Evolutionary conservation across 2,329 filamentous ascomycete genomes (phyloP), one percentile per base, ranked within the genome.

Genomic region (Colletotrichum sp.): DNA sequence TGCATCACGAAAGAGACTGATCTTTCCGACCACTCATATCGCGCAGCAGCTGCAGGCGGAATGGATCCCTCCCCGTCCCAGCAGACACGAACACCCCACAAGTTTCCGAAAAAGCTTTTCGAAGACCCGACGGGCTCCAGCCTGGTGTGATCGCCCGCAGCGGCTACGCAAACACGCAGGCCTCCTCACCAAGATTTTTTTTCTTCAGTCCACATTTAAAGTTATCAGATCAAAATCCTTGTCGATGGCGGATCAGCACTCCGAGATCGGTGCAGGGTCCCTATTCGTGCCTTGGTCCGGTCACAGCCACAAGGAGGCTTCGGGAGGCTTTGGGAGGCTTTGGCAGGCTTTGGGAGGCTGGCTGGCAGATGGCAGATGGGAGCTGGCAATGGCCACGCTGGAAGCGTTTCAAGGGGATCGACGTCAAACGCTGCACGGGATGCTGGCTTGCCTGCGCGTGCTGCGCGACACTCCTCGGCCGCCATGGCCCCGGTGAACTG

Each of bases 171-270:
- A 64, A 52, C 24, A 16, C 43, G 28, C 52, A 58, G 32, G 24
- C 58, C 55, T 24, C 52, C 30, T 67, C 52, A 28, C 72, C 28
- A 34, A 36, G 18, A 16, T 61, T 61, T 61, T 38, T 57, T 73
- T 72, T 75, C 63, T 73, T 68, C 63, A 73, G n/a, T 38, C 36
- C 70, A 58, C 63, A 52, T 43, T 58, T 43, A 57, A 58, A 58
- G 58, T 72, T 76, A 76, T 76, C 74, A 76, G 74, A 76, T 76
- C 38, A 65, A 74, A 65, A 74, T 61, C 74, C 74, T 65, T 76
- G 70, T 48, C 71, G 66, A 16, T 26, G 60, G 60, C 60, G 70
- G 58, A 74, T 66, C 71, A n/a, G 64, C 28, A 57, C 69, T 76
- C 70, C 70, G 71, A 69, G 70, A 74, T 73, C 58, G 70, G 64